phyloP scores from a whole-genome alignment of 2,329 filamentous ascomycete species.

The Calonectria pseudoturangicola region DNA sequence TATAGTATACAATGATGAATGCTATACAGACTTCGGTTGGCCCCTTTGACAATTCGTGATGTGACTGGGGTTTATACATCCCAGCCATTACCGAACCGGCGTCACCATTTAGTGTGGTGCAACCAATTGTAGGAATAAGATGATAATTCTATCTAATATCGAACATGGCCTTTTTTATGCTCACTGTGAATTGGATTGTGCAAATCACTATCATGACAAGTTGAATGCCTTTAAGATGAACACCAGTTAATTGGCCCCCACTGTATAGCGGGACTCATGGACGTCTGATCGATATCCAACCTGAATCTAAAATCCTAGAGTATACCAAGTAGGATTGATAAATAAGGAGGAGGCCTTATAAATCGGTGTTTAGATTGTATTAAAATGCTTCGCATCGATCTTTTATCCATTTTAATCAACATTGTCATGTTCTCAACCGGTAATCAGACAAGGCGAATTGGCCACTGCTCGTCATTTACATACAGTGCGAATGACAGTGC shows the following conservation, averaged over 20 bases:
- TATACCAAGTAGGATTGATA: neutral
- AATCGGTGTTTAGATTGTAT: too few species aligned
- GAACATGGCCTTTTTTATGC: too few species aligned
- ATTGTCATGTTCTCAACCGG: too few species aligned
- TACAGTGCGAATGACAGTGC: conserved; percentile 50
- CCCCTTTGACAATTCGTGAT: neutral
- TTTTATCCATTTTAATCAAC: too few species aligned
- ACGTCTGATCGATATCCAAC: neutral
- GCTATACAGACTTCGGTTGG: conserved; percentile 49
- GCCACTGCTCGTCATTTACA: neutral
- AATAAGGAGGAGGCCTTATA: neutral
- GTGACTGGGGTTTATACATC: too few species aligned
- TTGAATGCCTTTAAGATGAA: neutral
- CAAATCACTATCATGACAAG: too few species aligned
- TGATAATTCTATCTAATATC: too few species aligned
- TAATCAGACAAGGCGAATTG: neutral
- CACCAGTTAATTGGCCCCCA: neutral
- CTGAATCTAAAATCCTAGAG: neutral
- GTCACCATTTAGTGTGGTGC: too few species aligned
- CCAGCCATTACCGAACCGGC: neutral
- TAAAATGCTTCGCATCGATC: too few species aligned
- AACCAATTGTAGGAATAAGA: too few species aligned
- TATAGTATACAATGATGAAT: conserved; percentile 54
- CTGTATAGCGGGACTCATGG: neutral
- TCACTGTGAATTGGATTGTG: neutral